Percentiles rank a stretch among this genome's conserved stretches.
phyloP scores from a whole-genome alignment of 352 stramenopile genomes.

The Pythium apleroticum region DNA sequence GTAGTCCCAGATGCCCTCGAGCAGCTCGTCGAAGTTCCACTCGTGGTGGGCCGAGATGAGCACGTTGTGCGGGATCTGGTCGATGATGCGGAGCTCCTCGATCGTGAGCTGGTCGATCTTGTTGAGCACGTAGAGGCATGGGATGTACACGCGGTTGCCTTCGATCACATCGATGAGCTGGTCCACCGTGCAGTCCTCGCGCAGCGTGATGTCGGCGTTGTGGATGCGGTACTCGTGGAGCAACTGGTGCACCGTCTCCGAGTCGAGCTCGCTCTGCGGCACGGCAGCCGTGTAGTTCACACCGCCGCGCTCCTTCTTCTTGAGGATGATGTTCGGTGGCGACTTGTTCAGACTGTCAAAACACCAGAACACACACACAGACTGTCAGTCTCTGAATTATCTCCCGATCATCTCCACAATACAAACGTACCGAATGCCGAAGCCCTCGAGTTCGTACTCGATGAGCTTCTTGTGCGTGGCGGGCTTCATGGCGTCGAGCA shows the following conservation, averaged over 20 bases:
- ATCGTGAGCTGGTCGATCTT: constrained; percentile 99
- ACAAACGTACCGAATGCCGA: constrained; percentile 91
- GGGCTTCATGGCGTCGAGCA: constrained; percentile 96
- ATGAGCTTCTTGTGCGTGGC: constrained; percentile 99
- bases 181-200: constrained; percentile 96
- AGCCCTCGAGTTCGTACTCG: constrained; percentile 97
- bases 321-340: constrained; percentile 96
- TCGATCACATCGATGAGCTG: constrained; percentile 99
- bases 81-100: constrained; percentile 98
- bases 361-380: not conserved
- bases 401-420: too few relatives aligned
- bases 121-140: constrained; percentile 98
- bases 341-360: constrained; percentile 93
- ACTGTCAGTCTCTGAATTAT: not conserved
- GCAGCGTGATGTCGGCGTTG: constrained; percentile 96
- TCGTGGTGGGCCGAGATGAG: constrained; percentile 96
- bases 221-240: constrained; percentile 99
- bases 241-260: constrained; percentile 93
- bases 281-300: constrained; percentile 96
- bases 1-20: constrained; percentile 98
- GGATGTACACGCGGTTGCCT: constrained; percentile 98
- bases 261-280: constrained; percentile 92
- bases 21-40: constrained; percentile 98
- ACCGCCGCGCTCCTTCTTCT: constrained; percentile 96
- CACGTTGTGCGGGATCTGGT: constrained; percentile 98